Evolutionary conservation across 2,329 filamentous ascomycete species (phyloP), one percentile per base, ranked within the genome.

Genomic region (Rasamsonia emersonii): DNA sequence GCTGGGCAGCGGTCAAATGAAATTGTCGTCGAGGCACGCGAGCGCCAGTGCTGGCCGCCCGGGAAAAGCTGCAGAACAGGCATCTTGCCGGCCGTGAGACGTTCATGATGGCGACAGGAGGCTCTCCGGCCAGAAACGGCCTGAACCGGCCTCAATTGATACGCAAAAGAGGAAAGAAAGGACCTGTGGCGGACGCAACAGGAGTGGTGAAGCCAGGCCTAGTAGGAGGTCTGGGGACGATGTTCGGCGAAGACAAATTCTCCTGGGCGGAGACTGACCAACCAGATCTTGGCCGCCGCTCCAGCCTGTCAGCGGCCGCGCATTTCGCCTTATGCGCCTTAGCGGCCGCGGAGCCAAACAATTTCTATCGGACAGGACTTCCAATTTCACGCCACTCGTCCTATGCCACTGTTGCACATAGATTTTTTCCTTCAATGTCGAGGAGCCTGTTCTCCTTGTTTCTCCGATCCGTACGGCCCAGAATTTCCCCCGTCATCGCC

Each of bases 21-120:
- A 71, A 68, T 47, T 64, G 62, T 48, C 64, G 67, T 45, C 61
- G 64, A 46, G 61, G 57, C 24, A 63, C 47, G 37, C 56, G 59
- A 44, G 60, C 51, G 41, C 54, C 52, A 9, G 58, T 47, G 27
- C 51, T 43, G 33, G 51, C 44, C 33, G 60, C 49, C 40, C 60
- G 59, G 30, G 64, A 61, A 40, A 67, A 65, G 44, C 54, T 60
- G 53, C 64, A 67, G 40, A 71, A 63, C 32, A 71, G 53, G 50
- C 68, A 72, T 59, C 62, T 59, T 41, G 63, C 58, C 20, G 67
- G 61, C 28, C 64, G 58, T 47, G 61, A 52, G 54, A 68, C 49
- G 50, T 61, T 70, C 68, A 72, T 72, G 35, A 30, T 59, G 50
- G 37, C 34, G 20, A 39, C 8, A 35, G 33, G 13, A 31, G 42